Base-by-base conservation (phyloP, 108 stramenopile genomes). In the Skeletonema costatum region DNA sequence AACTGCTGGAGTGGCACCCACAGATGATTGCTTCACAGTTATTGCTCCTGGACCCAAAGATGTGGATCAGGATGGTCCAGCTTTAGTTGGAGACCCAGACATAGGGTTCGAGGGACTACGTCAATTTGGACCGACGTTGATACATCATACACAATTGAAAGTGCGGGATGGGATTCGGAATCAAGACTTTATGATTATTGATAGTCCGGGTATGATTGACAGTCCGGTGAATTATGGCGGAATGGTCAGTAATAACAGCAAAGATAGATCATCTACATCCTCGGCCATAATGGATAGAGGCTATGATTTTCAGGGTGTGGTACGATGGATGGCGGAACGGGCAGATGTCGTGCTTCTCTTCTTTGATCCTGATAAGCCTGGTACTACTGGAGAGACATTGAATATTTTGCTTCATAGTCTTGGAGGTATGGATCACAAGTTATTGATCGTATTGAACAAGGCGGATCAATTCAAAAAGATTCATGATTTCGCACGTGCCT, bases 131-230 rank as follows among this genome's bases (percentile, higher is more conserved):
- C 97, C 97, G 5, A 94, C 92, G 2, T 84, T 99, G 62, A 93
- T 98, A 6, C 97, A 99, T 78, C 99, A 99, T 78, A 93, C 97
- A 8, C 86, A 93, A 62, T 85, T 99, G 36, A 99, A 99, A 77
- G 85, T 98, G 5, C 79, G 97, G 5, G 62, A 66, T 25, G 88
- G 86, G 29, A 85, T 92, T 14, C 32, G 60, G 35, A 85, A 81
- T 14, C 59, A 79, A 29, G 68, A 87, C 53, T 96, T 99, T 71
- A 96, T 97, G 90, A 82, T 98, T 78, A 84, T 97, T 30, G 98
- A 98, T 87, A 89, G 88, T 32, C 98, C 98, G 2, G 99, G 99
- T n/a, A 99, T 99, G 99, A 99, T 99, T 81, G 98, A 93, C 68
- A 73, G 87, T 32, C 92, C 92, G 9, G 87, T 70, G 25, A 86